phyloP scores from a whole-genome alignment of 2,329 filamentous ascomycete genomes.

The Gaeumannomyces tritici region DNA sequence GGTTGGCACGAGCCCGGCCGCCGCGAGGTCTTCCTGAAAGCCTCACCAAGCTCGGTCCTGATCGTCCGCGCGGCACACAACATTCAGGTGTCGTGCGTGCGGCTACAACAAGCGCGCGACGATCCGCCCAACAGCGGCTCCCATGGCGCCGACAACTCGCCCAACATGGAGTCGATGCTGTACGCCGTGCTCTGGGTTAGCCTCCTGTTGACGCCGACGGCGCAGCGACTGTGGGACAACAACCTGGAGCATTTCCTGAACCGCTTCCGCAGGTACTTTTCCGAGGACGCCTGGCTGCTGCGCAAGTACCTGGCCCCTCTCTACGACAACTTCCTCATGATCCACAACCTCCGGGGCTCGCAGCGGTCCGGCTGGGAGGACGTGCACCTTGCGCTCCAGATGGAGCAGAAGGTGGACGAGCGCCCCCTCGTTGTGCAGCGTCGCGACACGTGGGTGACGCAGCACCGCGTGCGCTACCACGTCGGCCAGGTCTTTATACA shows the following conservation, averaged over 20 bases:
- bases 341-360: constrained; percentile 12
- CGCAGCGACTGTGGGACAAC: constrained; percentile 44
- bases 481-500: constrained; percentile 83
- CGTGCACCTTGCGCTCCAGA: constrained; percentile 24
- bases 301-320: constrained; percentile 59
- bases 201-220: constrained; percentile 42
- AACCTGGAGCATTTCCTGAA: constrained; percentile 56
- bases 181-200: constrained; percentile 69
- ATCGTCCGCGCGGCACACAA: constrained; percentile 71
- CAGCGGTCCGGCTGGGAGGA: constrained; percentile 18
- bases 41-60: constrained; percentile 56
- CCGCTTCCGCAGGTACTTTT: constrained; percentile 54
- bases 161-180: constrained; percentile 47
- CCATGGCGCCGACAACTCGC: constrained; percentile 42
- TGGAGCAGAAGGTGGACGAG: constrained; percentile 35
- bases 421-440: constrained; percentile 23
- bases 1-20: constrained; percentile 19
- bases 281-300: constrained; percentile 64
- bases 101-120: constrained; percentile 31
- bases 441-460: constrained; percentile 24
- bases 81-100: constrained; percentile 58
- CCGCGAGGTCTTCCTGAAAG: constrained; percentile 45
- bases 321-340: constrained; percentile 33
- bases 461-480: constrained; percentile 44
- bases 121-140: constrained; percentile 6